Evolutionary conservation across 108 stramenopile species (phyloP).

Genomic region (Mayamaea pseudoterrestris): DNA sequence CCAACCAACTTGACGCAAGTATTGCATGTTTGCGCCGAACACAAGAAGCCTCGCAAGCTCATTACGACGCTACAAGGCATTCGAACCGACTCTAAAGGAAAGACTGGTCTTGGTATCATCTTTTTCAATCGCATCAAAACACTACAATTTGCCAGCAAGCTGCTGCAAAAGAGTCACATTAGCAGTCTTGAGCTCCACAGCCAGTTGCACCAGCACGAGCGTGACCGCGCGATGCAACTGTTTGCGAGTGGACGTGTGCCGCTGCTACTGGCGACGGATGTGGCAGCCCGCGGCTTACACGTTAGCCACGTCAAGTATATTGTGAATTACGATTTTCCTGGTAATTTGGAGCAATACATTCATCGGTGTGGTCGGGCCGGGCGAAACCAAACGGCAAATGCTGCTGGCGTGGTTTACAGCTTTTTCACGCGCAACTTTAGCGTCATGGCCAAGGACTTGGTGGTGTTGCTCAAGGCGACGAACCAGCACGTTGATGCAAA

Average conservation of each 20-base stretch:
- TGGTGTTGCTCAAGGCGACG: conserved; percentile 31
- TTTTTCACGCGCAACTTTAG: conserved; percentile 67
- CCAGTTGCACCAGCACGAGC: conserved; percentile 37
- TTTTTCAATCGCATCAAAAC: conserved; percentile 59
- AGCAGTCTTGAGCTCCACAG: conserved; percentile 46
- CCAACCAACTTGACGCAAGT: conserved; percentile 65
- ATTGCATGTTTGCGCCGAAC: conserved; percentile 69
- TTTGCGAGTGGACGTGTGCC: conserved; percentile 22
- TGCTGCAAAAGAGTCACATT: conserved; percentile 43
- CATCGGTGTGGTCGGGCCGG: conserved; percentile 64
- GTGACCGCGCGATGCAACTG: conserved; percentile 30
- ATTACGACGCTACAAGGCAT: conserved; percentile 45
- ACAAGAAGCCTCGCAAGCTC: conserved; percentile 78
- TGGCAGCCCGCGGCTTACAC: conserved; percentile 93
- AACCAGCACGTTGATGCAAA: conserved; percentile 75
- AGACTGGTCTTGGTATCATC: conserved; percentile 26
- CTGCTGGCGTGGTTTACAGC: conserved; percentile 23
- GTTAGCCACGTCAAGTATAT: conserved; percentile 78
- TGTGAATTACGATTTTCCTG: conserved; percentile 94
- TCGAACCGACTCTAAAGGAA: conserved; percentile 15
- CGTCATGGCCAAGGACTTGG: conserved; percentile 48
- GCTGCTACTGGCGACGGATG: conserved; percentile 83
- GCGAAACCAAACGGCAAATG: conserved; percentile 10
- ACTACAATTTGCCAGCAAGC: conserved; percentile 26
- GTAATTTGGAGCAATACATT: conserved; percentile 66